Evolutionary conservation across 1,284 basidiomycete species (phyloP), one percentile per base, ranked within the genome.

Genomic region (Cryptococcus sp.): DNA sequence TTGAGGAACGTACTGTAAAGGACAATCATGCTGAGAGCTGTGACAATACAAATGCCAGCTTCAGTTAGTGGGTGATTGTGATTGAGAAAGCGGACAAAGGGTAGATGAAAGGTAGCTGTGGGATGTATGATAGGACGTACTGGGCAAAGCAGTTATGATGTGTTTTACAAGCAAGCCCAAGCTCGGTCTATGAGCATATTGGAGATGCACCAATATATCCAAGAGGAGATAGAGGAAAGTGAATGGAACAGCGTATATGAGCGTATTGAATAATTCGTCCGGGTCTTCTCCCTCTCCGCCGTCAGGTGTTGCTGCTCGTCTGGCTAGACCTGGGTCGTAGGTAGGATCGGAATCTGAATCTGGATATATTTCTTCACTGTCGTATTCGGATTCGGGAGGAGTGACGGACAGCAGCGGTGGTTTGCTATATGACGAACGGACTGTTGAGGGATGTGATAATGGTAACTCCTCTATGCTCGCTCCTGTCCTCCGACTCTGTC

Each of bases 231-330:
- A 79, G 16, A 79, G 62, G 41, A 74, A 74, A 6, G 64, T 59
- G 50, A 77, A 76, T 11, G 77, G 77, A 23, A 79, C 68, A n/a
- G 73, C 67, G 20, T 72, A 61, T 45, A 78, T 66, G 57, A 74
- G 57, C 15, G 69, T 62, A 53, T 74, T 72, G 52, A 79, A 78
- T n/a, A 76, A 61, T 58, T 77, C 76, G 59, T 79, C 77, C 58
- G 66, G 64, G 29, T 34, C 29, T 10, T 34, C 29, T 34, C 8
- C 29, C 8, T 34, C 29, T 4, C 2, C 29, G 13, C 13, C 29
- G 4, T 29, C 26, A 29, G 26, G 5, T 29, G 26, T 10, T 34
- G 13, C 29, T 2, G 29, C 29, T 34, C 29, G 29, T 34, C 29
- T 34, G 8, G 29, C 2, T 2, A 2, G 29, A 2, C 13, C 29